Evolutionary conservation across 176 grass and related monocot genomes (phyloP).

Genomic region (Cenchrus fungigraminus): DNA sequence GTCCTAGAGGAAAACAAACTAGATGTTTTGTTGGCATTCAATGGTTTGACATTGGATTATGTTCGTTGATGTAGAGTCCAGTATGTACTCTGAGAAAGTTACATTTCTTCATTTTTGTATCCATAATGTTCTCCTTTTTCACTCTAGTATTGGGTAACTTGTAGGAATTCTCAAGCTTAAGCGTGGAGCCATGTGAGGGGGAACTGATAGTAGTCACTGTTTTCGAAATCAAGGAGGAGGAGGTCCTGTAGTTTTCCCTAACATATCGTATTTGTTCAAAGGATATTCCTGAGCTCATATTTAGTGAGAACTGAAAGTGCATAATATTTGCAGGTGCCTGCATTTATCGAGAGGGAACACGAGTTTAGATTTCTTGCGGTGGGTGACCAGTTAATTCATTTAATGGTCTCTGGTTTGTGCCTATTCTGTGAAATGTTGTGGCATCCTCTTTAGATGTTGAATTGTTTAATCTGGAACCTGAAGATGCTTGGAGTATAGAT

Average conservation of each 20-base stretch:
- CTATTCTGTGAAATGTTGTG: background rate
- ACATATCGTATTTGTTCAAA: constrained; percentile 5
- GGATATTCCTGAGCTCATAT: background rate
- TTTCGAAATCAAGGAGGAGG: constrained; percentile 85
- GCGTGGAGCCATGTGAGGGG: constrained; percentile 68
- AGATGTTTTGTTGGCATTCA: background rate
- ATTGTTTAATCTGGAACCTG: constrained; percentile 2
- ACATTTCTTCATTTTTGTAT: constrained; percentile 2
- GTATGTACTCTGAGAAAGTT: background rate
- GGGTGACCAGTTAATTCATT: constrained; percentile 25
- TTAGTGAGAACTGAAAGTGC: constrained; percentile 6
- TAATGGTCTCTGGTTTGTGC: background rate
- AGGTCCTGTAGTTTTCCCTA: constrained; percentile 44
- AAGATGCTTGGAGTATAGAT: constrained; percentile 5
- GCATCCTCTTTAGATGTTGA: constrained; percentile 21
- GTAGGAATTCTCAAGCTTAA: constrained; percentile 91
- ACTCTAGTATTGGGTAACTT: constrained; percentile 36
- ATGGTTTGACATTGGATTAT: constrained; percentile 24
- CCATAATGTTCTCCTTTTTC: constrained; percentile 12
- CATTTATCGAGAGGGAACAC: constrained; percentile 89
- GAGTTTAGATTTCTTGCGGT: constrained; percentile 95
- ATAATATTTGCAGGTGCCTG: constrained; percentile 61
- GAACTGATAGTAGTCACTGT: constrained; percentile 78
- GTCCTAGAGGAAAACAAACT: background rate
- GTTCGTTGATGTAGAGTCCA: background rate